Base-by-base conservation (phyloP, 352 stramenopile genomes). In the Globisporangium lucens region DNA sequence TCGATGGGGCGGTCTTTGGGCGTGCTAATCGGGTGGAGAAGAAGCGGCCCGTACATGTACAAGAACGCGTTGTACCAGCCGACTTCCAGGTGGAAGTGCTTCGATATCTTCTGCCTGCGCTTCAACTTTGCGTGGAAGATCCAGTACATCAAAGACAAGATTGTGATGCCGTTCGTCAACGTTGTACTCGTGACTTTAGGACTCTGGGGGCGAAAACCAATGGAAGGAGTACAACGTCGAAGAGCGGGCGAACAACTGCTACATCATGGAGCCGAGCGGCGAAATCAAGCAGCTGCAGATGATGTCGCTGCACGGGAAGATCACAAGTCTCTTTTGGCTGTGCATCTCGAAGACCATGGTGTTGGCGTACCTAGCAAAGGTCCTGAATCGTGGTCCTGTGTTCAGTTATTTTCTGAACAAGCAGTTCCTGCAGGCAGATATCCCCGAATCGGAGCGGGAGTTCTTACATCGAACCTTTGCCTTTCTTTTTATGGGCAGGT, bases 201-300 rank as follows among this genome's bases (percentile, higher is more conserved):
- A 3, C 53, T 81, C 0, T 89, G 81, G 81, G 81, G 77, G 75
- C 0, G 75, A 85, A 22, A 36, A 46, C 3, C 78, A 85, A 55
- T 89, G 75, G 74, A 77, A 69, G 20, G 77, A 82, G 13, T 87
- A 78, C 60, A 85, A 87, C 57, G 72, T 89, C 20, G 73, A 89
- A 66, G 77, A 87, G 38, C 77, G 81, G 4, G 81, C 78, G 2
- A 85, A 89, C 41, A 73, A 76, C 24, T 85, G 78, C 33, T 89
- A 82, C 56, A 60, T 75, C 10, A 85, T 86, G 78, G 81, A 89
- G 33, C 81, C 78, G 10, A 85, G 76, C 43, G 75, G 64, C 0
- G 81, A 87, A 43, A 72, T 79, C 66, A 87, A 86, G 70, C 81
- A 89, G 66, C 63, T 89, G n/a, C 78, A 89, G 65, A 86, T 89